Evolutionary conservation across 164 flowering plant species (phyloP), one percentile per base, ranked within the genome.

Genomic region (Platanus orientalis): DNA sequence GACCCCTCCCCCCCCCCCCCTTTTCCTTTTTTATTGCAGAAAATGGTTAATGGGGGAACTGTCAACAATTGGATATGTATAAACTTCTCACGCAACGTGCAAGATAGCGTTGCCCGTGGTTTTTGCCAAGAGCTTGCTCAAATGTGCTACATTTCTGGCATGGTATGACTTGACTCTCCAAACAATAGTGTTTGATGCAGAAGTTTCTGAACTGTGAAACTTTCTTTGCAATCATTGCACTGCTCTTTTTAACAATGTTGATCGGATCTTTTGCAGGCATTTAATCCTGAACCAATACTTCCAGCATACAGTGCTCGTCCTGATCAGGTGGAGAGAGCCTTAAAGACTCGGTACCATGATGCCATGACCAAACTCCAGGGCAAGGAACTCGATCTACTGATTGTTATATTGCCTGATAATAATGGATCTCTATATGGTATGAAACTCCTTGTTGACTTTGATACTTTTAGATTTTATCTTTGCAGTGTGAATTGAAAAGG

Each of bases 361-460:
- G 91, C 87, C 16, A 82, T 83, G 84, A 64, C 77, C 14, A 81
- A 66, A 60, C 78, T 84, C n/a, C 81, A 69, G 39, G 76, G 84
- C 12, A 86, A 81, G 65, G 90, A 88, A 69, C 78, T 90, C 53
- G 95, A 90, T 40, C 67, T 90, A 50, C 79, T 90, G 25, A 82
- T 90, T 71, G 89, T 88, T 28, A 80, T 89, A 68, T 82, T 90
- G 52, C 96, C 96, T 0, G 96, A 88, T 69, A 84, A 82, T 64
- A 88, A 86, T 75, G 97, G 97, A 27, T 83, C 95, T 53, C 83
- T 90, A 49, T 87, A 88, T 80, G 97, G 97, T 90, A 80, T 47
- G 66, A n/a, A 12, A 32, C 13, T 17, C 32, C 16, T 53, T 7
- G 11, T 36, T 30, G 14, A 30, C 44, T n/a, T n/a, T n/a, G n/a